Percentiles rank a stretch among this genome's conserved stretches.
phyloP scores from a whole-genome alignment of 2,329 filamentous ascomycete species.

The Pestalotiopsis sp. region DNA sequence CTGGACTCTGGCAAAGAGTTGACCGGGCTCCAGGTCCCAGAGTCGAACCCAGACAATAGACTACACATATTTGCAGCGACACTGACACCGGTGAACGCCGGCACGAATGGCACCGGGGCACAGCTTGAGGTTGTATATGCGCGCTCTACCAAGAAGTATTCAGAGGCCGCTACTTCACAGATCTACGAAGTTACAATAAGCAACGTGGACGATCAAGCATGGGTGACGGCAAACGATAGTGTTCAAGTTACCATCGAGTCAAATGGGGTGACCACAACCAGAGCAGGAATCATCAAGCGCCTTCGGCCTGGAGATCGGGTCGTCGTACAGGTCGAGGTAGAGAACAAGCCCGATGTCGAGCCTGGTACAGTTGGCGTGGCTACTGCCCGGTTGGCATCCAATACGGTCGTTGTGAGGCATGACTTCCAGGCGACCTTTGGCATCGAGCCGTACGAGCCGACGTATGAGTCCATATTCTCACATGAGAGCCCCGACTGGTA shows the following conservation, averaged over 20 bases:
- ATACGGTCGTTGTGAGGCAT: constrained; percentile 25
- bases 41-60: constrained; percentile 17
- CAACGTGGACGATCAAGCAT: constrained; percentile 35
- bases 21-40: constrained; percentile 18
- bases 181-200: constrained; percentile 44
- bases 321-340: constrained; percentile 37
- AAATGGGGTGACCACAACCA: constrained; percentile 45
- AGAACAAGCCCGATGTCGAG: constrained; percentile 20
- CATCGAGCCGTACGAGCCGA: constrained; percentile 33
- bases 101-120: constrained; percentile 21
- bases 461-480: constrained; percentile 39
- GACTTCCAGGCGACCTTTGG: constrained; percentile 38
- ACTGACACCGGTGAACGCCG: constrained; percentile 22
- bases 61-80: constrained; percentile 47
- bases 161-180: constrained; percentile 35
- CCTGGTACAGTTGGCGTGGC: constrained; percentile 22
- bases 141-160: constrained; percentile 45
- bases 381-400: constrained; percentile 12
- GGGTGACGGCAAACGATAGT: constrained; percentile 31
- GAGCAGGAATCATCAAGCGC: constrained; percentile 39
- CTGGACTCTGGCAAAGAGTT: constrained; percentile 20
- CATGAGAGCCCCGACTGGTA: constrained; percentile 29
- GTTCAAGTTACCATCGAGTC: constrained; percentile 33
- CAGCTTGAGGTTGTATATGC: constrained; percentile 39
- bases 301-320: constrained; percentile 48